phyloP scores from a whole-genome alignment of 2,329 filamentous ascomycete genomes.

The Hypomyces perniciosus region DNA sequence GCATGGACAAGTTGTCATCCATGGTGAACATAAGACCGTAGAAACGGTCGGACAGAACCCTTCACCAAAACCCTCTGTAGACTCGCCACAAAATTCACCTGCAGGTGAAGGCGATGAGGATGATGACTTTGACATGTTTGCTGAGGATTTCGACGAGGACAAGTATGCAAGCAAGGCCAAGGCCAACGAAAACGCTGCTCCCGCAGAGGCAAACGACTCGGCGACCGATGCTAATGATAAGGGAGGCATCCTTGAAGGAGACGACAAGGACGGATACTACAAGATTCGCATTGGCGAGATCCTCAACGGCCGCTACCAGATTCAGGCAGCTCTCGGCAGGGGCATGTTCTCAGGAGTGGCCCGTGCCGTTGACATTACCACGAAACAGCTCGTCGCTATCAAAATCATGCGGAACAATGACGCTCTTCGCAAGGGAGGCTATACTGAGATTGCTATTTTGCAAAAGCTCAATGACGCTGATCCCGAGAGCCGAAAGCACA shows the following conservation, averaged over 20 bases:
- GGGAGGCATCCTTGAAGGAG: conserved; percentile 81
- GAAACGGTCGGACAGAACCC: conserved; percentile 19
- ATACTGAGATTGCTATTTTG: conserved; percentile 90
- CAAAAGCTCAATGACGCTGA: conserved; percentile 82
- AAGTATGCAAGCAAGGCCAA: conserved; percentile 53
- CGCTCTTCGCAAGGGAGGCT: conserved; percentile 81
- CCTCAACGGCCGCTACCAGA: conserved; percentile 80
- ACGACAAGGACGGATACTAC: conserved; percentile 94
- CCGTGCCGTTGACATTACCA: conserved; percentile 71
- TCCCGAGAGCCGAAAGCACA: conserved; percentile 81
- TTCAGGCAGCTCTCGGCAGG: conserved; percentile 80
- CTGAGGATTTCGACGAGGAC: conserved; percentile 66
- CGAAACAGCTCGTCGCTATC: conserved; percentile 76
- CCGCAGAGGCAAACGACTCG: conserved; percentile 39
- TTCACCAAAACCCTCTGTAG: conserved; percentile 25
- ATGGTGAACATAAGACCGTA: conserved; percentile 34
- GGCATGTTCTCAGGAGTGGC: conserved; percentile 98
- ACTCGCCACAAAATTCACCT: conserved; percentile 15
- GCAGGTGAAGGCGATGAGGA: conserved; percentile 50
- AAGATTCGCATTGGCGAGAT: conserved; percentile 89
- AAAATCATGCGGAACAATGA: conserved; percentile 98
- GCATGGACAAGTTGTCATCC: conserved; percentile 48
- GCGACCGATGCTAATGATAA: conserved; percentile 52
- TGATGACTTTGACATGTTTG: conserved; percentile 82
- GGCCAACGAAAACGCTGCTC: conserved; percentile 27